Evolutionary conservation across 805 yeast species (phyloP).

Genomic region (Cyberlindnera xishuangbannaensis): DNA sequence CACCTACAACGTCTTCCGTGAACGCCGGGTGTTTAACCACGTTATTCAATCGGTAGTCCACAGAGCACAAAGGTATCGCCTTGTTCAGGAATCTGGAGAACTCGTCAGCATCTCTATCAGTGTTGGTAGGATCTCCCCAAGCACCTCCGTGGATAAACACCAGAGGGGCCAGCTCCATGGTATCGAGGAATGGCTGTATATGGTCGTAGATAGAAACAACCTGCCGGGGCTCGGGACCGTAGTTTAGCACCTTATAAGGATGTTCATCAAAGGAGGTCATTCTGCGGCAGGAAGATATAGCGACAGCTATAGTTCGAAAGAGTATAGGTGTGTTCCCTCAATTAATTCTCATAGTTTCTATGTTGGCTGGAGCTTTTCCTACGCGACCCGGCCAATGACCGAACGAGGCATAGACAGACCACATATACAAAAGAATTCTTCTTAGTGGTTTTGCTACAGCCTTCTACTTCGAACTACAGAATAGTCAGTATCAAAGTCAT

Average conservation of each 20-base stretch:
- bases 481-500: no score
- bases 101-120: constrained; percentile 46
- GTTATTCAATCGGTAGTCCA: constrained; percentile 68
- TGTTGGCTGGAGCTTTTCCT: no score
- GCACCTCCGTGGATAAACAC: constrained; percentile 85
- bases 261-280: no score
- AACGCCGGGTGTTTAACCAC: constrained; percentile 57
- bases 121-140: constrained; percentile 69
- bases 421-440: no score
- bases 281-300: no score
- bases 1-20: constrained; percentile 46
- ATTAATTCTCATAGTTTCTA: no score
- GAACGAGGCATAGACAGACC: no score
- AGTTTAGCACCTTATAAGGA: constrained; percentile 1
- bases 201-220: constrained; percentile 10
- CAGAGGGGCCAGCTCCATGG: constrained; percentile 24
- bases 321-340: no score
- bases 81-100: constrained; percentile 22
- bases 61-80: constrained; percentile 23
- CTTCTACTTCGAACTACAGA: no score
- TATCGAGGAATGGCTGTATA: constrained; percentile 9
- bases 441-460: no score
- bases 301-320: no score
- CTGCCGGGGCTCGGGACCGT: constrained; percentile 13
- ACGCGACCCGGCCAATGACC: no score